A percentile compares a stretch with the other conserved stretches of the same genome.
Evolutionary conservation across 2,329 filamentous ascomycete genomes (phyloP).

Genomic region (Paraphaeosphaeria sporulosa): DNA sequence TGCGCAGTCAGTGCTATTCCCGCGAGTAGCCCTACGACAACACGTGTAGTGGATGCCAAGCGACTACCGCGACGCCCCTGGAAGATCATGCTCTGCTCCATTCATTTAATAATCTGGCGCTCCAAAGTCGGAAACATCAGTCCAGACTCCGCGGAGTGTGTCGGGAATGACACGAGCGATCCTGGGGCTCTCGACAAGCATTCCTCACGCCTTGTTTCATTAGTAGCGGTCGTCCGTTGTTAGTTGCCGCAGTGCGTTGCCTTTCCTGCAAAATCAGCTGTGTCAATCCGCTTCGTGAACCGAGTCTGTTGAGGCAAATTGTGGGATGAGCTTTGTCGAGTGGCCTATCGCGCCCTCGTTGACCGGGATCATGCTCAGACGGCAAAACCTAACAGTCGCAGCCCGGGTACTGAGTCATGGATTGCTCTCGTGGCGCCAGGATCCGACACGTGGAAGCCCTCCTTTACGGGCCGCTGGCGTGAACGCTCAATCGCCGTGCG

Average conservation of each 20-base stretch:
- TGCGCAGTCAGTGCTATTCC: background rate
- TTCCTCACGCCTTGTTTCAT: background rate
- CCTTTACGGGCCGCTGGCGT: conserved; percentile 43
- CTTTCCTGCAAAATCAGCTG: conserved; percentile 29
- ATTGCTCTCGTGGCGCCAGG: conserved; percentile 32
- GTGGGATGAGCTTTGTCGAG: conserved; percentile 17
- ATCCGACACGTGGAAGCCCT: conserved; percentile 41
- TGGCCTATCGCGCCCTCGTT: conserved; percentile 18
- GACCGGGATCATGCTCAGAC: conserved; percentile 33
- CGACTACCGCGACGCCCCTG: background rate
- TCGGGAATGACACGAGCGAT: too few relatives aligned
- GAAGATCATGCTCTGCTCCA: background rate
- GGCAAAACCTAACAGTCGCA: conserved; percentile 25
- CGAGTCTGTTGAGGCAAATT: conserved; percentile 16
- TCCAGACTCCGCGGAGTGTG: too few relatives aligned
- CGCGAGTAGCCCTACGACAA: background rate
- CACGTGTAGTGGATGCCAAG: background rate
- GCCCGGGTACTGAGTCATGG: conserved; percentile 38
- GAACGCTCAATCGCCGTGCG: conserved; percentile 24
- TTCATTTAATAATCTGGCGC: background rate
- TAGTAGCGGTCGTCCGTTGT: conserved; percentile 14
- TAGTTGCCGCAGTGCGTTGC: too few relatives aligned
- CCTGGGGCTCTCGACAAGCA: background rate
- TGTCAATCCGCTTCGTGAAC: conserved; percentile 21
- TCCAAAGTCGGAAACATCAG: too few relatives aligned